Percentiles rank a stretch among this genome's conserved stretches.
Conservation (phyloP, 129 eudicot species). For the Pittosporum tobira region DNA sequence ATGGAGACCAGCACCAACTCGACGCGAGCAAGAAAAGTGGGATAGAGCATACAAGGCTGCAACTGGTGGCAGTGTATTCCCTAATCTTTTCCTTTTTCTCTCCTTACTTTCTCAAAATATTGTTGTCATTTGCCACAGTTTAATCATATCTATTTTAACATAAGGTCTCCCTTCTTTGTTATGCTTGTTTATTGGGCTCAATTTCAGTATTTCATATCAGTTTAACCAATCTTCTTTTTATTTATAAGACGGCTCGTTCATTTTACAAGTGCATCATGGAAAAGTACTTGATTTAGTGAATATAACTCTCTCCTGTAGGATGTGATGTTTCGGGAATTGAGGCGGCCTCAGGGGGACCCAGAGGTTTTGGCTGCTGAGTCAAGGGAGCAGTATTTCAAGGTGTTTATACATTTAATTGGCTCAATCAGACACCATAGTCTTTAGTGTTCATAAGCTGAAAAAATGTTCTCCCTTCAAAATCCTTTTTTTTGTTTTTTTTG, state of each 20-base stretch:
- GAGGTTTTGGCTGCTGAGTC: conserved; percentile 81
- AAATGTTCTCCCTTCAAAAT: not conserved
- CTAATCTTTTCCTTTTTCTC: conserved; percentile 9
- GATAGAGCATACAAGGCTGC: conserved; percentile 88
- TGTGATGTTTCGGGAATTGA: conserved; percentile 61
- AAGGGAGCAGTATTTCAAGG: conserved; percentile 76
- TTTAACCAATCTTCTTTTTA: too few species aligned
- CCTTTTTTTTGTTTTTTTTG: too few species aligned
- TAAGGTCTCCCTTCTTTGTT: not conserved
- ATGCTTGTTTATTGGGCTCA: not conserved
- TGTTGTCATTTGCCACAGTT: not conserved
- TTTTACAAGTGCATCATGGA: not conserved
- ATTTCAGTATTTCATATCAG: not conserved
- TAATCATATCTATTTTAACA: not conserved
- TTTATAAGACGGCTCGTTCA: too few species aligned
- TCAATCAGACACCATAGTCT: conserved; percentile 1
- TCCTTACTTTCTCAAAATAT: not conserved
- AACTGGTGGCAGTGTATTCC: conserved; percentile 91
- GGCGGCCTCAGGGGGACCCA: conserved; percentile 71
- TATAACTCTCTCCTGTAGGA: conserved; percentile 35
- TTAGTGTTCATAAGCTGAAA: conserved; percentile 10
- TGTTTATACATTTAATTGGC: conserved; percentile 4
- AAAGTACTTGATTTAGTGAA: not conserved
- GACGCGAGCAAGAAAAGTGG: conserved; percentile 91
- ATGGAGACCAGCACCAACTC: conserved; percentile 97